These are phyloP conservation scores for Phaeotremella skinneri DNA, from an alignment of 768 basidiomycete species.

Conservation along the genomic window DNA sequence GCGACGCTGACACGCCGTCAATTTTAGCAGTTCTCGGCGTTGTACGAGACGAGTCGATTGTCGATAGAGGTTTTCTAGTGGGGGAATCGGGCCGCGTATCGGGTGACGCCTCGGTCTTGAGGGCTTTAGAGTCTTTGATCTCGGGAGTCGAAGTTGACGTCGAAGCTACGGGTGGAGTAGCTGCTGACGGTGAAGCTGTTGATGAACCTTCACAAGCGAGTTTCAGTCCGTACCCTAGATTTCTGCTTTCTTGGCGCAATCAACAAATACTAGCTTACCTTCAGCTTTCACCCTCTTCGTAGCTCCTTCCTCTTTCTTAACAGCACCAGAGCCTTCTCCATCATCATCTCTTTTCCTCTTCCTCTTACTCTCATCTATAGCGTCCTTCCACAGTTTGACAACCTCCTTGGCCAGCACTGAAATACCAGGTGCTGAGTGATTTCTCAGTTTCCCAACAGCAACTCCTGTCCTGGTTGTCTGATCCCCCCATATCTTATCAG, in stretches of 20 bases:
- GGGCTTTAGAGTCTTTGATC: constrained; percentile 6
- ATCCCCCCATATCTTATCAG: constrained; percentile 1
- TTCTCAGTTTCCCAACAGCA: constrained; percentile 44
- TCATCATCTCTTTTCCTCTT: constrained; percentile 49
- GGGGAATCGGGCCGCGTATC: constrained; percentile 1
- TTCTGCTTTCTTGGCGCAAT: background rate
- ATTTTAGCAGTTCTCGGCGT: constrained; percentile 61
- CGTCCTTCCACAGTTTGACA: constrained; percentile 48
- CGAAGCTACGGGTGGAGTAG: constrained; percentile 15
- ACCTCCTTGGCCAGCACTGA: constrained; percentile 43
- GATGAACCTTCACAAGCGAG: constrained; percentile 16
- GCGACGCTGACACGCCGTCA: constrained; percentile 61
- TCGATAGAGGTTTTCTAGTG: constrained; percentile 29
- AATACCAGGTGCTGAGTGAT: constrained; percentile 27
- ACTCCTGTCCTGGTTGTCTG: constrained; percentile 50
- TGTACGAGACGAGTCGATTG: constrained; percentile 32
- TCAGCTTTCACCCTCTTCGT: constrained; percentile 37
- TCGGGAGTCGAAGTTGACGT: constrained; percentile 7
- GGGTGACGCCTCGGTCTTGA: background rate
- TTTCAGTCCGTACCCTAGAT: background rate
- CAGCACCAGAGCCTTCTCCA: constrained; percentile 20
- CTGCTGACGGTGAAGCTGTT: constrained; percentile 15
- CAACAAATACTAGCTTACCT: constrained; percentile 21
- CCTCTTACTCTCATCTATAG: constrained; percentile 44
- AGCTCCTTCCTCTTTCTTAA: constrained; percentile 31